Percentiles rank a stretch among this genome's conserved stretches.
phyloP scores from a whole-genome alignment of 306 rosid genomes.

The Quercus robur region DNA sequence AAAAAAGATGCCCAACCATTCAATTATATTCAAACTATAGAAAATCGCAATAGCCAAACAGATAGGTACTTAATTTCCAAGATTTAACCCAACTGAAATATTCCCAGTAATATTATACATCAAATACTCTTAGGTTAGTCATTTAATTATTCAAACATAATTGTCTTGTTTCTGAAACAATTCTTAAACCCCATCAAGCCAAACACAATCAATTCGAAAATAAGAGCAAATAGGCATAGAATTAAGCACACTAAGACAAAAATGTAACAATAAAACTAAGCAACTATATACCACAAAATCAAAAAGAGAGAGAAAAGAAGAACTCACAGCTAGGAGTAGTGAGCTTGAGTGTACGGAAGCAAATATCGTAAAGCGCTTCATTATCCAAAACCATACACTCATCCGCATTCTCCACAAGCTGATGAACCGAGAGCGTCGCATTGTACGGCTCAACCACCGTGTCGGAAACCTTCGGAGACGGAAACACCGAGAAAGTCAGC shows the following conservation, averaged over 20 bases:
- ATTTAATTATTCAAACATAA: not conserved
- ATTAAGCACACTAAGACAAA: no score
- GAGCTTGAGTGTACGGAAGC: constrained; percentile 58
- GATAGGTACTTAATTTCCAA: not conserved
- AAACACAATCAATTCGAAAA: no score
- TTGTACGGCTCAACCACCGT: constrained; percentile 66
- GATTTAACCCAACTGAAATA: not conserved
- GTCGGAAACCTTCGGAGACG: constrained; percentile 60
- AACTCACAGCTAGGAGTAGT: constrained; percentile 66
- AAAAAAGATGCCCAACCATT: not conserved
- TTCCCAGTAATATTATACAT: not conserved
- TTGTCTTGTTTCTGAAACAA: no score
- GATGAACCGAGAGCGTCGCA: constrained; percentile 63
- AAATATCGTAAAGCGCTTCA: constrained; percentile 59
- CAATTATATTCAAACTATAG: not conserved
- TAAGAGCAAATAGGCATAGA: no score
- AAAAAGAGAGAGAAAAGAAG: no score
- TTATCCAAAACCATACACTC: constrained; percentile 70
- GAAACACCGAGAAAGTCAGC: constrained; percentile 62
- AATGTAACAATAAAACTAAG: no score
- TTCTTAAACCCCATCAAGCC: no score
- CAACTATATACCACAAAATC: no score
- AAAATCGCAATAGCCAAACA: not conserved
- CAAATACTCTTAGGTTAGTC: not conserved
- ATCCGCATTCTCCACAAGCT: constrained; percentile 62